Conservation (phyloP, 2,329 filamentous ascomycete species). For the Aspergillus unguis region DNA sequence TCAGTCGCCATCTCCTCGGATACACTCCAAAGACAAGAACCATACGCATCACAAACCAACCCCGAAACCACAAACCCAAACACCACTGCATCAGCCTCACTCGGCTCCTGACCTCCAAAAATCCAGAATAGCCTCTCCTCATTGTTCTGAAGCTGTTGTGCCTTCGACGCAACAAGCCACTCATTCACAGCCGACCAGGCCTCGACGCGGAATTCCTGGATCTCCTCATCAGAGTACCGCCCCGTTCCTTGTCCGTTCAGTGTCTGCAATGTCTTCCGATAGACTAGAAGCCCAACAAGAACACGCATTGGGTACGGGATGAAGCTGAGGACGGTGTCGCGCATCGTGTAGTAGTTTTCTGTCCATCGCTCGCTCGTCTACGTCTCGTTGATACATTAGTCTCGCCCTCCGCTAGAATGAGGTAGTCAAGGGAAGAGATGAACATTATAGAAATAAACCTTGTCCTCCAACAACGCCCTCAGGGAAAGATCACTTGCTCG, state of each 20-base stretch:
- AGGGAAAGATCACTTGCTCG: conserved; percentile 52
- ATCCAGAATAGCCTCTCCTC: conserved; percentile 53
- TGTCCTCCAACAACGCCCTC: conserved; percentile 58
- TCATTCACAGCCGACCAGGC: conserved; percentile 54
- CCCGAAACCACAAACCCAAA: conserved; percentile 58
- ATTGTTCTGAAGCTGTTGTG: conserved; percentile 21
- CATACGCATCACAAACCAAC: conserved; percentile 55
- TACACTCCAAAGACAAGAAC: conserved; percentile 16
- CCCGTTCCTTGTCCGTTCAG: conserved; percentile 57
- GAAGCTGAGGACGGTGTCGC: conserved; percentile 47
- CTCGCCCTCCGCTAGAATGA: no score
- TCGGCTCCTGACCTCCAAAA: conserved; percentile 52
- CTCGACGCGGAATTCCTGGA: conserved; percentile 45
- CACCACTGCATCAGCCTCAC: conserved; percentile 56
- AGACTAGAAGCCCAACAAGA: conserved; percentile 51
- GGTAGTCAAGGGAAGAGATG: conserved; percentile 7
- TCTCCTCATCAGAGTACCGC: conserved; percentile 52
- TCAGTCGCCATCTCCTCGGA: neutral
- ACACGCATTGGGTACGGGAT: conserved; percentile 54
- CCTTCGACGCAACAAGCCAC: conserved; percentile 40
- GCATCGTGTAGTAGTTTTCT: conserved; percentile 59
- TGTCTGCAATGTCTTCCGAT: conserved; percentile 43
- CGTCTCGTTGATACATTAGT: neutral
- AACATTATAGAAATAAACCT: conserved; percentile 56
- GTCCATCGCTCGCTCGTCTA: conserved; percentile 56